phyloP scores from a whole-genome alignment of 2,329 filamentous ascomycete species.

The Aspergillus versicolor region DNA sequence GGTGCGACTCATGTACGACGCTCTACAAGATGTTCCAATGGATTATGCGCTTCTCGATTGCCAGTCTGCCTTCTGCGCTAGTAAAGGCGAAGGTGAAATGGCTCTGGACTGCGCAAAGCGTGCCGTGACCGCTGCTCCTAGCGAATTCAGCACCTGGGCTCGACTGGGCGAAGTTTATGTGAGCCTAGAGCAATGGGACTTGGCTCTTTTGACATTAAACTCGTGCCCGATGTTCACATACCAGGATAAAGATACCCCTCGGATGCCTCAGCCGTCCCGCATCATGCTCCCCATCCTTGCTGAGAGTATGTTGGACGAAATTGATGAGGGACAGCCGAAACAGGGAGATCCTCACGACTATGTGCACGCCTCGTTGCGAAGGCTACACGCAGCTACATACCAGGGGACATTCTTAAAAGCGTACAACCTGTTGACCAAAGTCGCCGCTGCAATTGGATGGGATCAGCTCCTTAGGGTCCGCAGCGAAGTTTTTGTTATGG shows the following conservation, averaged over 20 bases:
- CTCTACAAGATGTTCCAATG: conserved; percentile 90
- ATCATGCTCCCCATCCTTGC: conserved; percentile 82
- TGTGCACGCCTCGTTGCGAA: conserved; percentile 81
- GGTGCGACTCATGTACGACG: conserved; percentile 81
- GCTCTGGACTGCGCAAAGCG: conserved; percentile 91
- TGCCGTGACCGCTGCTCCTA: conserved; percentile 90
- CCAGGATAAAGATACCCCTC: conserved; percentile 92
- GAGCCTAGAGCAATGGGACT: conserved; percentile 91
- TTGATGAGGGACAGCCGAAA: conserved; percentile 77
- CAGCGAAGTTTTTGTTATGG: conserved; percentile 98
- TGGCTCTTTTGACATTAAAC: conserved; percentile 91
- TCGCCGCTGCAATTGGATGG: conserved; percentile 96
- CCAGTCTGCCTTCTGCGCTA: conserved; percentile 86
- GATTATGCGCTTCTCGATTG: conserved; percentile 95
- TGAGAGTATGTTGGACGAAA: conserved; percentile 90
- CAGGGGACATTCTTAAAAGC: conserved; percentile 95
- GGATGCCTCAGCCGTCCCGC: conserved; percentile 89
- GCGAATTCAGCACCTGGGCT: conserved; percentile 97
- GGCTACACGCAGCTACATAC: conserved; percentile 83
- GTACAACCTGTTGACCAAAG: conserved; percentile 89
- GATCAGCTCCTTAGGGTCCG: conserved; percentile 91
- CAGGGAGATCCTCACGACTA: conserved; percentile 78
- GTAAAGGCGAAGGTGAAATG: conserved; percentile 82
- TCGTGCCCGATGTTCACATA: conserved; percentile 99
- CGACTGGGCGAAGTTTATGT: conserved; percentile 91